A percentile compares a stretch with the other conserved stretches of the same genome.
These are phyloP conservation scores for Pneumocystis jirovecii DNA, from an alignment of 1,139 yeast genomes.

Conservation along the genomic window DNA sequence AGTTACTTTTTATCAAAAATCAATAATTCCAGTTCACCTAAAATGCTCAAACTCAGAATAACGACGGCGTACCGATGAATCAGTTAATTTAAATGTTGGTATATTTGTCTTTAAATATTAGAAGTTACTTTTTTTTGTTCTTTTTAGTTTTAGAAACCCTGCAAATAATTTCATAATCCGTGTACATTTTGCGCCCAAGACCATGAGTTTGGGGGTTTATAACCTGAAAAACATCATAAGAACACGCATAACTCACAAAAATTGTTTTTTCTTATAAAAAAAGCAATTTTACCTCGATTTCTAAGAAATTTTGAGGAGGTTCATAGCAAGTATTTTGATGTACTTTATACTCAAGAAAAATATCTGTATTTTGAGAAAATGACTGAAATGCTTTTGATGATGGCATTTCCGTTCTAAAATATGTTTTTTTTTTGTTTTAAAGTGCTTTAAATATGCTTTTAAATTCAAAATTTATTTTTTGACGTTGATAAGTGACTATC, in stretches of 20 bases:
- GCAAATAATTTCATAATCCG: conserved; percentile 85
- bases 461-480: not conserved
- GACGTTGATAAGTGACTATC: not conserved
- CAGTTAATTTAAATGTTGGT: conserved; percentile 63
- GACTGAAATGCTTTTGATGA: not conserved
- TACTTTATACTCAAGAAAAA: not conserved
- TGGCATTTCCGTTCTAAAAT: not conserved
- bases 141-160: conserved; percentile 29
- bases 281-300: conserved; percentile 53
- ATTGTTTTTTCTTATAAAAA: not conserved
- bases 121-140: not conserved
- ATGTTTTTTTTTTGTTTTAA: not conserved
- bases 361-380: not conserved
- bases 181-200: conserved; percentile 50
- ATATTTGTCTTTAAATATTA: conserved; percentile 30
- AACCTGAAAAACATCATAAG: conserved; percentile 25
- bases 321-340: not conserved
- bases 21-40: not conserved
- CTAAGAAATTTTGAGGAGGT: conserved; percentile 76
- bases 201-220: conserved; percentile 71
- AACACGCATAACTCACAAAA: not conserved
- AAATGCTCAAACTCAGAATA: conserved; percentile 83
- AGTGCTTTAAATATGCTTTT: not conserved
- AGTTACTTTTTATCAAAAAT: not conserved
- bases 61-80: conserved; percentile 62